phyloP scores from a whole-genome alignment of 495 filamentous ascomycete genomes.

The Xylaria telfairii region DNA sequence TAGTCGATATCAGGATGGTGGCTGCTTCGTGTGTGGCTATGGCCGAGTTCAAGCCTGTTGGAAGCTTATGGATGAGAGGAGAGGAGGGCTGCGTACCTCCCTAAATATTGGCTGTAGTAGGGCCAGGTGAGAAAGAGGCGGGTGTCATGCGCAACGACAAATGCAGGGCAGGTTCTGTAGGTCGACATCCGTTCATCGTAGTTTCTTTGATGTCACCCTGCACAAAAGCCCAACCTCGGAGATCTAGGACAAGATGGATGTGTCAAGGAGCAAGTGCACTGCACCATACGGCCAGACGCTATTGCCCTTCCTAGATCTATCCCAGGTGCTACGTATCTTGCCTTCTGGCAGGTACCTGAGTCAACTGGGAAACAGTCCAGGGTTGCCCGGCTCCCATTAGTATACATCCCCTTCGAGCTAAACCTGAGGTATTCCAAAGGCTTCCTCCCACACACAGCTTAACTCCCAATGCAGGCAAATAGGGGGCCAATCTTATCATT shows the following conservation, averaged over 20 bases:
- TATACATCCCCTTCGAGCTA: not conserved
- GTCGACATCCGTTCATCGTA: not conserved
- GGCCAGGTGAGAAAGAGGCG: not conserved
- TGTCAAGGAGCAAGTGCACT: conserved; percentile 4
- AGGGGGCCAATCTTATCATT: not conserved
- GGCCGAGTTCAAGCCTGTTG: not conserved
- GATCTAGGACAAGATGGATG: not conserved
- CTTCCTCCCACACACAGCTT: not conserved
- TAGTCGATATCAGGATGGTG: not conserved
- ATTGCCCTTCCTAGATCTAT: not conserved
- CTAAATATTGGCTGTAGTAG: not conserved
- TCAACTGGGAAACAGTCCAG: no score
- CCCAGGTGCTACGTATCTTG: not conserved
- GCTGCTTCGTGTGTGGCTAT: not conserved
- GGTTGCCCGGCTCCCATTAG: not conserved
- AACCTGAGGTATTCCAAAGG: not conserved
- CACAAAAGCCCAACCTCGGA: not conserved
- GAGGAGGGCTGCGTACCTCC: not conserved
- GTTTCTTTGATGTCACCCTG: not conserved
- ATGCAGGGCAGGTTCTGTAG: not conserved
- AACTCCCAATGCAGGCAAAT: not conserved
- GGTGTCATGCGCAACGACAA: not conserved
- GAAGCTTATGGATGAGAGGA: not conserved
- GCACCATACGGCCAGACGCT: not conserved
- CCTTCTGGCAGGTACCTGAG: no score